Conservation (phyloP, 192 early-diverging fungal genomes). For the Coemansia sp. region DNA sequence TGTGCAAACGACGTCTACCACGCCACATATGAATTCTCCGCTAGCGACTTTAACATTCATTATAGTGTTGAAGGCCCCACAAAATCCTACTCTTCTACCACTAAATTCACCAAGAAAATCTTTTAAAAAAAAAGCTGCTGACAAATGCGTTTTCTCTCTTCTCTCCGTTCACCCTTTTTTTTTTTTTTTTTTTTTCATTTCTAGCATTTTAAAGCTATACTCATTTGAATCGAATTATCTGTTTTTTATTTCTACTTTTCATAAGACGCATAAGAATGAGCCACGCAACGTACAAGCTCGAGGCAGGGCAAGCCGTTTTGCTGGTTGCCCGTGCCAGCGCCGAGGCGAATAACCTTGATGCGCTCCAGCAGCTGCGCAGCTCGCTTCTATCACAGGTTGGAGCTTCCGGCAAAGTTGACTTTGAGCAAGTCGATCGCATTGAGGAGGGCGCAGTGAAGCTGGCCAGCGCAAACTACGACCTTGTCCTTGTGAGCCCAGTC, state of each 20-base stretch:
- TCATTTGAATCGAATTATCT: neutral
- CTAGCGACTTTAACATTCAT: no score
- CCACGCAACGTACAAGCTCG: constrained; percentile 8
- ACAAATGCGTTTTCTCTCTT: no score
- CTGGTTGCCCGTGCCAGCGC: constrained; percentile 39
- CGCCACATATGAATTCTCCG: no score
- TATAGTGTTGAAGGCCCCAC: no score
- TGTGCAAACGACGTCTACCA: no score
- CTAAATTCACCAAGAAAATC: no score
- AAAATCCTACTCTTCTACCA: no score
- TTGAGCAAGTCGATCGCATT: constrained; percentile 85
- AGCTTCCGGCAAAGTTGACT: constrained; percentile 62
- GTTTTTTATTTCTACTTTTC: neutral
- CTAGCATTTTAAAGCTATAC: neutral
- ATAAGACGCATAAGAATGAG: constrained; percentile 1
- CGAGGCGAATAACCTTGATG: constrained; percentile 28
- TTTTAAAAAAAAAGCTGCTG: no score
- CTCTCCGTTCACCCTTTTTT: neutral
- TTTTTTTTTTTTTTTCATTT: neutral
- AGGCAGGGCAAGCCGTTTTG: constrained; percentile 36
- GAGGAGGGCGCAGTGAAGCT: constrained; percentile 58
- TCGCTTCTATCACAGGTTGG: constrained; percentile 57
- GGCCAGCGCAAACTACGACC: constrained; percentile 59
- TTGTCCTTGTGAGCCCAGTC: constrained; percentile 59
- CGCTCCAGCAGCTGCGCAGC: constrained; percentile 48